Conservation (phyloP, 805 yeast genomes). For the Ogataea corticis region DNA sequence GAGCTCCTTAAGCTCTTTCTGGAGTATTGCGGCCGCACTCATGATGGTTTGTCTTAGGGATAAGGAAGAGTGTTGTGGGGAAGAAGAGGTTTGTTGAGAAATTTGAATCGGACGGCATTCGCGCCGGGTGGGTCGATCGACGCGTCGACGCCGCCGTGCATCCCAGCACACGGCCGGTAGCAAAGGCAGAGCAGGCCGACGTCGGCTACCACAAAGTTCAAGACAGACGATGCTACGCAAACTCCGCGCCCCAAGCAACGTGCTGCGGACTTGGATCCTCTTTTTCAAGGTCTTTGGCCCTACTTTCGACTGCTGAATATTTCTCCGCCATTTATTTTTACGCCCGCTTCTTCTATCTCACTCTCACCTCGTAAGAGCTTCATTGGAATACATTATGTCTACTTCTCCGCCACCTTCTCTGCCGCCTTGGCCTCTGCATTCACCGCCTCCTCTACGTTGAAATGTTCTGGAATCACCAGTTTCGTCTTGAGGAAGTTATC, state of each 20-base stretch:
- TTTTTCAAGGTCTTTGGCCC: too few species aligned
- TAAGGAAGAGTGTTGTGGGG: too few species aligned
- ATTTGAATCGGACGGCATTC: neutral
- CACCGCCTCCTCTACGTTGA: slow-evolving; percentile 3
- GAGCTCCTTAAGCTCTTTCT: slow-evolving; percentile 36
- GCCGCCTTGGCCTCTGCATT: neutral
- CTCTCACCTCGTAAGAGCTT: too few species aligned
- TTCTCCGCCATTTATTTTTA: too few species aligned
- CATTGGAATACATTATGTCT: slow-evolving; percentile 3
- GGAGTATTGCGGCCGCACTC: slow-evolving; percentile 34
- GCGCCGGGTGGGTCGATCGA: slow-evolving; percentile 10
- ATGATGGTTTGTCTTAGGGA: slow-evolving; percentile 7
- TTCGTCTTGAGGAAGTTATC: slow-evolving; percentile 24
- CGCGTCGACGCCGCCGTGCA: neutral
- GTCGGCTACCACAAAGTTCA: too few species aligned
- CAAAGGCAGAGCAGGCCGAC: too few species aligned
- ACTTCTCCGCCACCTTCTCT: slow-evolving; percentile 2
- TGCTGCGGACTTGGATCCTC: too few species aligned
- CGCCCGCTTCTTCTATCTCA: too few species aligned
- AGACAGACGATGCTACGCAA: too few species aligned
- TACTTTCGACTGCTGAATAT: too few species aligned
- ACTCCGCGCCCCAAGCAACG: too few species aligned
- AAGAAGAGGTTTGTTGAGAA: neutral
- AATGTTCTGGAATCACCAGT: slow-evolving; percentile 25
- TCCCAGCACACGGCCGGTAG: too few species aligned